Percentiles rank a stretch among this genome's conserved stretches.
Conservation (phyloP, 2,329 filamentous ascomycete species). For the Diaporthe sp. region DNA sequence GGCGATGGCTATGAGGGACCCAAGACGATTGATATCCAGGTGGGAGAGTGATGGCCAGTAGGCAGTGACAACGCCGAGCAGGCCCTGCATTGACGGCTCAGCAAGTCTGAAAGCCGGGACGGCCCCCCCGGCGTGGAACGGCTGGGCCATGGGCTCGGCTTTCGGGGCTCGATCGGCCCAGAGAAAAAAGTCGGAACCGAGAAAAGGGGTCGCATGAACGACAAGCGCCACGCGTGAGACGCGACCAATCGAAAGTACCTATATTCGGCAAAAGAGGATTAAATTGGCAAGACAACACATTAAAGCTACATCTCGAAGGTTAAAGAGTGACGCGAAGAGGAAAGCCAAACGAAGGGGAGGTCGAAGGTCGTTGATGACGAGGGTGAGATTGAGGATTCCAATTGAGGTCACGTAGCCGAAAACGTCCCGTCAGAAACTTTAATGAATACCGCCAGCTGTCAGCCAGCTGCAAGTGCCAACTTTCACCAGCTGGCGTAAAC, state of each 20-base stretch:
- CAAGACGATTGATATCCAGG: constrained; percentile 56
- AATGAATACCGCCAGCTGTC: not conserved
- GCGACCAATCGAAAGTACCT: not conserved
- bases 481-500: not conserved
- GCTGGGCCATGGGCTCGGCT: constrained; percentile 33
- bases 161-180: constrained; percentile 19
- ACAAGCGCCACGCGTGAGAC: not conserved
- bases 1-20: constrained; percentile 56
- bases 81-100: constrained; percentile 6
- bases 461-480: fast-evolving
- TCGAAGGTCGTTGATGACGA: not conserved
- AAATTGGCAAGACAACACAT: not conserved
- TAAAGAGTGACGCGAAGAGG: constrained; percentile 13
- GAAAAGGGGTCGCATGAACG: constrained; percentile 30
- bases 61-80: not conserved
- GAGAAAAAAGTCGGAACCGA: constrained; percentile 16
- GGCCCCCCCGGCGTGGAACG: constrained; percentile 35
- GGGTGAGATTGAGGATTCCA: constrained; percentile 10
- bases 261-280: not conserved
- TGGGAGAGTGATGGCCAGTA: constrained; percentile 29
- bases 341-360: not conserved
- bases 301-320: constrained; percentile 14
- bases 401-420: constrained; percentile 22
- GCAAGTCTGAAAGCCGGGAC: constrained; percentile 19
- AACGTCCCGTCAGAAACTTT: constrained; percentile 24